Evolutionary conservation across 2,329 filamentous ascomycete species (phyloP).

Genomic region (Phyllosticta ampelicida): DNA sequence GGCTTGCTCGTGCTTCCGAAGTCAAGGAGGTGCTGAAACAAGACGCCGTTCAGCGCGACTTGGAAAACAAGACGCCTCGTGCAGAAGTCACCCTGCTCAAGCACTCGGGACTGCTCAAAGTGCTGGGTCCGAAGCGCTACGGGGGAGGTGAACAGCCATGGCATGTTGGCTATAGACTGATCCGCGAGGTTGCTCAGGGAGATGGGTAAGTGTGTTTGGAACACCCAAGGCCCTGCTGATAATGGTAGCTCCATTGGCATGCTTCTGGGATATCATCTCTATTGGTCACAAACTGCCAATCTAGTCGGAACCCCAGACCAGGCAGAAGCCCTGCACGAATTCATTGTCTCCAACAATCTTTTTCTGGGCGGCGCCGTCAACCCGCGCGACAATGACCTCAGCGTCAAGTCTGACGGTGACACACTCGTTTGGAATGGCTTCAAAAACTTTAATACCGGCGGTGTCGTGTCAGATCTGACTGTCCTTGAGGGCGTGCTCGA

Average conservation of each 20-base stretch:
- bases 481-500: slow-evolving; percentile 54
- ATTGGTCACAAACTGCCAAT: slow-evolving; percentile 52
- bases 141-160: slow-evolving; percentile 44
- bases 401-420: slow-evolving; percentile 44
- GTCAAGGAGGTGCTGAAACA: slow-evolving; percentile 39
- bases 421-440: slow-evolving; percentile 49
- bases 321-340: slow-evolving; percentile 44
- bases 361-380: slow-evolving; percentile 57
- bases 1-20: slow-evolving; percentile 39
- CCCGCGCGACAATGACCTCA: slow-evolving; percentile 51
- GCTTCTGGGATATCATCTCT: slow-evolving; percentile 54
- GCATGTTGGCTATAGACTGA: slow-evolving; percentile 47
- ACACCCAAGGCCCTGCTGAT: background rate
- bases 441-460: slow-evolving; percentile 59
- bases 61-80: slow-evolving; percentile 42
- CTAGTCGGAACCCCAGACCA: slow-evolving; percentile 52
- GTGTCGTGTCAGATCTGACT: slow-evolving; percentile 54
- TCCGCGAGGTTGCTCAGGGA: slow-evolving; percentile 52
- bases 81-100: slow-evolving; percentile 44
- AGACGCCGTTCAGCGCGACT: slow-evolving; percentile 40
- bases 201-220: slow-evolving; percentile 40
- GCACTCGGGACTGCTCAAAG: slow-evolving; percentile 39
- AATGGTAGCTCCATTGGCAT: slow-evolving; percentile 44
- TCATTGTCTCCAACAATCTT: slow-evolving; percentile 53
- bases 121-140: slow-evolving; percentile 40